phyloP scores from a whole-genome alignment of 192 early-diverging fungal genomes.

The Entrophospora sp. region DNA sequence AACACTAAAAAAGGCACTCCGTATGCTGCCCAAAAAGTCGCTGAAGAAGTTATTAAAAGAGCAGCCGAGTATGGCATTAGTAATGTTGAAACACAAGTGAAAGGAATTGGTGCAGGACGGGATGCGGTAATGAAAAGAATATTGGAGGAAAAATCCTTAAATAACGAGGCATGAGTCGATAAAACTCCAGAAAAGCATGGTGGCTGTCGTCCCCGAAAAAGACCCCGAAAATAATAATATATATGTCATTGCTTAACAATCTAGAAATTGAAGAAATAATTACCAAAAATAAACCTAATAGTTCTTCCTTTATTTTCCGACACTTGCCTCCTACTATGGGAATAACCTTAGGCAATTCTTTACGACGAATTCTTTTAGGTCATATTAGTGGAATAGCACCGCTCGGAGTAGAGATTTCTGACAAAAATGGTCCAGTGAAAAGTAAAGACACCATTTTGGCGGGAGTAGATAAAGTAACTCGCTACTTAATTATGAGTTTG shows the following conservation, averaged over 20 bases:
- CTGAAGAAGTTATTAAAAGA: conserved; percentile 6
- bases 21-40: background rate
- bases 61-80: background rate
- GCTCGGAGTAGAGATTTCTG: background rate
- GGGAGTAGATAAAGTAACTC: background rate
- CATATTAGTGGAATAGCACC: background rate
- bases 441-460: background rate
- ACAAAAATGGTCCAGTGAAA: background rate
- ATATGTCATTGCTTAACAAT: conserved; percentile 10
- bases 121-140: conserved; percentile 5
- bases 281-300: background rate
- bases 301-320: conserved; percentile 6
- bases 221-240: conserved; percentile 10
- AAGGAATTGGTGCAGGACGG: background rate
- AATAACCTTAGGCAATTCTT: background rate
- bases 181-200: background rate
- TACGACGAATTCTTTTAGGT: background rate
- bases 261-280: conserved; percentile 9
- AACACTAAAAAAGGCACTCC: background rate
- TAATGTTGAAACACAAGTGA: background rate
- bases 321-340: background rate
- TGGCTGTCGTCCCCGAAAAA: conserved; percentile 1
- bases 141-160: background rate
- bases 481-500: background rate
- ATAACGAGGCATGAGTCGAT: background rate